Evolutionary conservation across 257 asterid species (phyloP).

Genomic region (Solanum sejunctum): DNA sequence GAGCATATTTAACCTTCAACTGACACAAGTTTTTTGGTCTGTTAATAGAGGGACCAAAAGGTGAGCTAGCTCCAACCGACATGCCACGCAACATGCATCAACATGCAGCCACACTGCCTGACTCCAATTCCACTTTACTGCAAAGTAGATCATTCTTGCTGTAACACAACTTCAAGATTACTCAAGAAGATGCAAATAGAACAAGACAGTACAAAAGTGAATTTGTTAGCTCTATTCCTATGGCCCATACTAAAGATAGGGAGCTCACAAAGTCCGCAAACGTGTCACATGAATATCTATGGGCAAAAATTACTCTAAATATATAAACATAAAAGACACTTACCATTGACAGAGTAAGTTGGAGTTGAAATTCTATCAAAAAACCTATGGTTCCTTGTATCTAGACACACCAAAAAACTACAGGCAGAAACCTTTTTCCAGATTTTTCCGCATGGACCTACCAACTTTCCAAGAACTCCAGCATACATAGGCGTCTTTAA

Average conservation of each 20-base stretch:
- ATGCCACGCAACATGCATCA: not conserved
- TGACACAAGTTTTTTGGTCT: not conserved
- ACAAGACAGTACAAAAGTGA: not conserved
- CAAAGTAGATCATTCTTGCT: not conserved
- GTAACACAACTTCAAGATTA: not conserved
- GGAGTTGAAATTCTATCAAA: not conserved
- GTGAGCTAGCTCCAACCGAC: not conserved
- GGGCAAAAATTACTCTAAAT: not conserved
- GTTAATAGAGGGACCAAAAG: not conserved
- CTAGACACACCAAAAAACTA: not conserved
- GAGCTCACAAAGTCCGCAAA: not conserved
- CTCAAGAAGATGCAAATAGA: not conserved
- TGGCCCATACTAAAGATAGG: not conserved
- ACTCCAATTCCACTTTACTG: not conserved
- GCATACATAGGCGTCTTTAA: not conserved
- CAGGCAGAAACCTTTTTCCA: not conserved
- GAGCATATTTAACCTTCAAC: not conserved
- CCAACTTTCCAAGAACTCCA: not conserved
- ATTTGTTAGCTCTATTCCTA: not conserved
- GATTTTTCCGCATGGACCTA: not conserved
- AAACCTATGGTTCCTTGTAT: not conserved
- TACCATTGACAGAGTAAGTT: not conserved
- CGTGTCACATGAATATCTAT: not conserved
- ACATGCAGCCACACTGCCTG: not conserved
- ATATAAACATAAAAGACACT: not conserved